Conservation (phyloP, 331 rosid genomes). For the Saraca asoca region DNA sequence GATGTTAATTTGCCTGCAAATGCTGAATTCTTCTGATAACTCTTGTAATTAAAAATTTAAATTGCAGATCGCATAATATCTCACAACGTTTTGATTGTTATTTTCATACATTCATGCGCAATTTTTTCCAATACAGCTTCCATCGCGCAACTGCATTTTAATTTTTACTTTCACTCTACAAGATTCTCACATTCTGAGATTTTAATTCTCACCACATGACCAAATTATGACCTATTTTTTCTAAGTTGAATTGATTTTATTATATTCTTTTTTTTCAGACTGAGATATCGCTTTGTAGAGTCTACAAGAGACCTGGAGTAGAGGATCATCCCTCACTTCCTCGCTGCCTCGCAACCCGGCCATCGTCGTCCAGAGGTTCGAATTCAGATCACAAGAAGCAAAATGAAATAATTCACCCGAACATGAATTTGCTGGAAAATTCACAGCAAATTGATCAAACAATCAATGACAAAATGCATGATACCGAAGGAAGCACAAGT, state of each 20-base stretch:
- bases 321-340: slow-evolving; percentile 93
- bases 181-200: neutral
- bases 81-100: no score
- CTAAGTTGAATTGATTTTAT: neutral
- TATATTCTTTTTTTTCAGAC: slow-evolving; percentile 51
- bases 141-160: no score
- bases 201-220: neutral
- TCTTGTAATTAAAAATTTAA: no score
- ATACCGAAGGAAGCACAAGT: slow-evolving; percentile 32
- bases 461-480: slow-evolving; percentile 27
- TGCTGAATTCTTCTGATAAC: no score
- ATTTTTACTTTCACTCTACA: no score
- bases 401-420: slow-evolving; percentile 27
- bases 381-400: slow-evolving; percentile 25
- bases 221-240: neutral
- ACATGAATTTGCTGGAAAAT: slow-evolving; percentile 39
- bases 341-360: slow-evolving; percentile 61
- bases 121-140: no score
- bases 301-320: slow-evolving; percentile 91
- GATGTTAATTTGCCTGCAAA: no score
- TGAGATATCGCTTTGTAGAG: slow-evolving; percentile 94
- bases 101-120: no score
- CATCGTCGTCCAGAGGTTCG: slow-evolving; percentile 48
- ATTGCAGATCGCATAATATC: no score
- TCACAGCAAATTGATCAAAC: slow-evolving; percentile 31